A percentile compares a stretch with the other conserved stretches of the same genome.
Conservation (phyloP, 192 early-diverging fungal genomes). For the Ambispora gerdemannii region DNA sequence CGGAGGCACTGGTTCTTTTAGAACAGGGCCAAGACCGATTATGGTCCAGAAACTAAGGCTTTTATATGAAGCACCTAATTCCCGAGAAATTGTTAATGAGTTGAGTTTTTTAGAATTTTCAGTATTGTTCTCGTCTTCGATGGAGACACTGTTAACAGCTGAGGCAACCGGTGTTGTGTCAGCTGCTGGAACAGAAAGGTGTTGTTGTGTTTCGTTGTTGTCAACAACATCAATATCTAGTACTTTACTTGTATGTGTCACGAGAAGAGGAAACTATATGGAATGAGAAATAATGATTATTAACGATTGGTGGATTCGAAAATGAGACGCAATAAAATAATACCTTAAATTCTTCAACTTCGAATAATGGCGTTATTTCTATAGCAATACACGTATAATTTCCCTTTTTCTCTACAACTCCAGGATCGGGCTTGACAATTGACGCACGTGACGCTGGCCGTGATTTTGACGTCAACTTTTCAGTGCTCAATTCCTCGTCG, state of each 20-base stretch:
- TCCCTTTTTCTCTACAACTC: conserved; percentile 59
- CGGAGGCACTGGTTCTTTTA: neutral
- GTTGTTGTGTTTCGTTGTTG: conserved; percentile 19
- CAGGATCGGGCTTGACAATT: conserved; percentile 34
- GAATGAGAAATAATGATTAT: neutral
- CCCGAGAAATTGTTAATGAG: conserved; percentile 31
- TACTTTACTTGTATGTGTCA: conserved; percentile 51
- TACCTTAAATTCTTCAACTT: conserved; percentile 54
- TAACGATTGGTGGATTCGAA: neutral
- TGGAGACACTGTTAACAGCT: neutral
- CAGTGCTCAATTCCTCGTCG: conserved; percentile 50
- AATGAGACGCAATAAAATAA: neutral
- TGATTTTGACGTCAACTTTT: conserved; percentile 34
- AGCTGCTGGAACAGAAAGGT: neutral
- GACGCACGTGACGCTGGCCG: conserved; percentile 21
- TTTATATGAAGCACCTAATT: conserved; percentile 40
- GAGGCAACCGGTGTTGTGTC: neutral
- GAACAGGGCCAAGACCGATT: conserved; percentile 55
- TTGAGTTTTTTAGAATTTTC: conserved; percentile 33
- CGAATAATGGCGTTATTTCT: conserved; percentile 51
- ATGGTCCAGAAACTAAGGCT: conserved; percentile 59
- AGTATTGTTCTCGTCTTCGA: conserved; percentile 26
- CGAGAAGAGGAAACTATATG: conserved; percentile 59
- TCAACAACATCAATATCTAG: conserved; percentile 43
- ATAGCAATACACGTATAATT: conserved; percentile 61